phyloP scores from a whole-genome alignment of 306 rosid genomes.

The Myrica gale region DNA sequence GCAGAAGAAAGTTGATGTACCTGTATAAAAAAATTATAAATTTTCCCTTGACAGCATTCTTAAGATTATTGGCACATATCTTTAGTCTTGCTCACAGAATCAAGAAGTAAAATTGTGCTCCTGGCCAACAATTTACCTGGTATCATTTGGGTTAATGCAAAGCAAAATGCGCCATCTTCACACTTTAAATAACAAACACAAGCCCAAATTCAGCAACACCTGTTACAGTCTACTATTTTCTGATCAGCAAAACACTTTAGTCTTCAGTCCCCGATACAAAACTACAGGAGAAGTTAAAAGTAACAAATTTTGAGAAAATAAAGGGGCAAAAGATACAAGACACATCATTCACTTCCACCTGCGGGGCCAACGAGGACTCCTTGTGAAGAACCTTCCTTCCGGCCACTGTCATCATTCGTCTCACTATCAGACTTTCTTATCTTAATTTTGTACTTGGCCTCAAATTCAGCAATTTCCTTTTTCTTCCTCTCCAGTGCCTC shows the following conservation, averaged over 20 bases:
- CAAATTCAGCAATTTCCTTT: slow-evolving; percentile 81
- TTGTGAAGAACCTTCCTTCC: slow-evolving; percentile 89
- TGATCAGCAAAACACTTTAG: slow-evolving; percentile 18
- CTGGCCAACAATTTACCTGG: neutral
- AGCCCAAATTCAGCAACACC: neutral
- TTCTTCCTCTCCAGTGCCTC: slow-evolving; percentile 90
- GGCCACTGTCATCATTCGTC: slow-evolving; percentile 60
- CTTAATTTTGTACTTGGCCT: slow-evolving; percentile 83
- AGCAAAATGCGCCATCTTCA: neutral
- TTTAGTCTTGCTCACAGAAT: neutral
- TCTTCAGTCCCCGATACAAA: slow-evolving; percentile 13
- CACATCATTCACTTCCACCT: slow-evolving; percentile 49
- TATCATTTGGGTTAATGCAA: neutral
- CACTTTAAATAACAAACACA: neutral
- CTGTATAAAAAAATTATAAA: neutral
- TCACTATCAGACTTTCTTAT: slow-evolving; percentile 68
- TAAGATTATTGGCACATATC: neutral
- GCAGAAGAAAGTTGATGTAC: no score
- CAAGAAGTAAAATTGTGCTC: neutral
- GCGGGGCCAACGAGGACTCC: slow-evolving; percentile 98
- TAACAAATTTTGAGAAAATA: slow-evolving; percentile 6
- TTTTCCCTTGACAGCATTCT: neutral
- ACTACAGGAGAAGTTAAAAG: slow-evolving; percentile 9
- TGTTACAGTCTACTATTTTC: slow-evolving; percentile 18
- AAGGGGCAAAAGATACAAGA: slow-evolving; percentile 4